Evolutionary conservation across 768 basidiomycete species (phyloP), one percentile per base, ranked within the genome.

Genomic region (Dacryopinax spathularia): DNA sequence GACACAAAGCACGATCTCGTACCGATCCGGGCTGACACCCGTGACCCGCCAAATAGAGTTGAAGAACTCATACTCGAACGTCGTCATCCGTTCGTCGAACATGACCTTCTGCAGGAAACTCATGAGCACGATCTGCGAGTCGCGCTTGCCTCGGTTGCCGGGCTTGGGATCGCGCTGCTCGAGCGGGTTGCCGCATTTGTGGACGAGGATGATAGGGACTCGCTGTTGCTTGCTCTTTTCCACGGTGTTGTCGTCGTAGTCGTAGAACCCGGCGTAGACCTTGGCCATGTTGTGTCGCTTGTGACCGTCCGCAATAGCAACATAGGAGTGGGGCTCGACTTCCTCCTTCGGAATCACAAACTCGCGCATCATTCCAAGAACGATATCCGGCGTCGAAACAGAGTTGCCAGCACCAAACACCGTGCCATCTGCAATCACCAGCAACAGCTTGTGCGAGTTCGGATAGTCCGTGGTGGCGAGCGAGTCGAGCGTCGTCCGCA

Each of bases 81-180:
- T 95, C 66, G 95, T 96, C 95, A 99, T 98, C 61, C 96, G 85
- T 78, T 99, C 96, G 75, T 99, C 96, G 69, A 98, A 98, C 94
- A 99, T 96, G 69, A 98, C 93, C 74, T 96, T 98, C 75, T 99
- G 96, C 72, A 98, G 78, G 81, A 98, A 98, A 20, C 82, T 81
- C 96, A 99, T 99, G 65, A 98, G 79, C 60, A 99, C 88, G 69
- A 99, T 94, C 75, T 99, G 96, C 72, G 86, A 89, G 77, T 99
- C 96, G 66, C 96, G 95, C 77, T 98, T 99, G 59, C 96, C 96
- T 73, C 96, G 87, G 75, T 99, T 98, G 65, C 96, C 96, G 0
- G 96, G 94, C 74, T 99, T 98, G 25, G 88, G 68, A 64, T 98
- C 95, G 71, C 77, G 82, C n/a, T 76, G 80, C 74, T 99, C 96